Conservation (phyloP, 1,139 yeast genomes). For the Diutina sp. region DNA sequence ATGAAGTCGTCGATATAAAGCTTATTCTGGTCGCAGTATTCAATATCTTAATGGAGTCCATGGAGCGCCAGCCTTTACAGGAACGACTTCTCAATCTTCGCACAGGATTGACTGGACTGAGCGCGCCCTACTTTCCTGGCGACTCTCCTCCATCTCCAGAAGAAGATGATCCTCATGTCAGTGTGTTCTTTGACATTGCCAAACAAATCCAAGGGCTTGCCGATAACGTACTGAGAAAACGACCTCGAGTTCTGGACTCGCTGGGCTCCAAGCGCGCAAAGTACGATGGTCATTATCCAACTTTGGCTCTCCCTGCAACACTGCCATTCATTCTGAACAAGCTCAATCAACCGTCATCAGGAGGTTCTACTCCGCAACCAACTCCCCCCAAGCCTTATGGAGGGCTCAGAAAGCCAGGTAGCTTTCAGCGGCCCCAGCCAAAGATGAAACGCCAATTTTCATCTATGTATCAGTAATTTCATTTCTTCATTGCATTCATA, state of each 20-base stretch:
- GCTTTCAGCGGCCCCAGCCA: slow-evolving; percentile 1
- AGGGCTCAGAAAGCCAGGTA: slow-evolving; percentile 1
- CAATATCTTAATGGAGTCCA: not conserved
- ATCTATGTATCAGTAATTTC: not conserved
- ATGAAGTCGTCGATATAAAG: not conserved
- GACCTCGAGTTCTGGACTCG: not conserved
- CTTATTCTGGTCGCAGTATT: not conserved
- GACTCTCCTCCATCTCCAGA: not conserved
- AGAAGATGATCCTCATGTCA: not conserved
- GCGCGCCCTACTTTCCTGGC: not conserved
- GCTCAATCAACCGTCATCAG: not conserved
- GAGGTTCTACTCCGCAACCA: not conserved
- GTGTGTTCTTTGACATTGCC: not conserved
- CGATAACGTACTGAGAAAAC: not conserved
- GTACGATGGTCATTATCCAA: not conserved
- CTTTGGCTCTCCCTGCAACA: not conserved
- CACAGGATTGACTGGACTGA: not conserved
- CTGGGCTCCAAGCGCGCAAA: not conserved
- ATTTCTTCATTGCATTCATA: not conserved
- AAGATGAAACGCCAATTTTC: not conserved
- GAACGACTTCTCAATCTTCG: not conserved
- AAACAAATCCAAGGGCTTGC: not conserved
- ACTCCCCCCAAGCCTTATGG: not conserved
- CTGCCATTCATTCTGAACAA: slow-evolving; percentile 2
- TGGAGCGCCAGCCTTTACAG: not conserved